These are phyloP conservation scores for Monilinia polystroma DNA, from an alignment of 2,329 filamentous ascomycete species.

Conservation along the genomic window DNA sequence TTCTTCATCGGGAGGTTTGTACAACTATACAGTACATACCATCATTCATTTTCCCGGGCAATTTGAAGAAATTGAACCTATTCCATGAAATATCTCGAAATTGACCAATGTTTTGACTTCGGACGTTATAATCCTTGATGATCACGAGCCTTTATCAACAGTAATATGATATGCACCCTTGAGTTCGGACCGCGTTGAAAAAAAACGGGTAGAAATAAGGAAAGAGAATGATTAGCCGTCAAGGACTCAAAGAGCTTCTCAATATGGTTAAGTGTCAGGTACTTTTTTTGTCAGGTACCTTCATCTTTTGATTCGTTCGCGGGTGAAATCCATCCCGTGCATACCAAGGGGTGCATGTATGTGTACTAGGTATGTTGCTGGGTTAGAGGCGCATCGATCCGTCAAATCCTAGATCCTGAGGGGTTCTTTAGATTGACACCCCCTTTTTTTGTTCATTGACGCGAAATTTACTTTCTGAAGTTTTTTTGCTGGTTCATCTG, in stretches of 20 bases:
- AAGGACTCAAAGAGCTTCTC: not conserved
- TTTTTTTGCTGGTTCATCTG: not conserved
- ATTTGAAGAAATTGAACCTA: too few relatives aligned
- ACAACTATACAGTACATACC: not conserved
- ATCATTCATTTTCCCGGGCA: not conserved
- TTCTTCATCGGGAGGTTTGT: conserved; percentile 3
- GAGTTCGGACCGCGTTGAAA: not conserved
- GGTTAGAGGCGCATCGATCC: not conserved
- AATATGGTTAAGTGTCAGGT: conserved; percentile 9
- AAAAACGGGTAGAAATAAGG: not conserved
- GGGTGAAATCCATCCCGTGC: conserved; percentile 4
- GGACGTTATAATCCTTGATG: not conserved
- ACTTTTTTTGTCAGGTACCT: conserved; percentile 1
- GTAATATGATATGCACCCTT: too few relatives aligned
- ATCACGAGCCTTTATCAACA: not conserved
- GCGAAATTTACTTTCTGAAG: not conserved
- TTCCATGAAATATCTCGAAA: not conserved
- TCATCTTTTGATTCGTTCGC: conserved; percentile 5
- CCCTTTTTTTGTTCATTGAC: not conserved
- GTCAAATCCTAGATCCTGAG: not conserved
- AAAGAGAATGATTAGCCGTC: not conserved
- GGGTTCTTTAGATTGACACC: conserved; percentile 9
- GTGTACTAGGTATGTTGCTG: too few relatives aligned
- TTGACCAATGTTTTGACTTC: not conserved
- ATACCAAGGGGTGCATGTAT: not conserved